These are phyloP conservation scores for Rhynchosporium secalis DNA, from an alignment of 2,329 filamentous ascomycete genomes.

Conservation along the genomic window DNA sequence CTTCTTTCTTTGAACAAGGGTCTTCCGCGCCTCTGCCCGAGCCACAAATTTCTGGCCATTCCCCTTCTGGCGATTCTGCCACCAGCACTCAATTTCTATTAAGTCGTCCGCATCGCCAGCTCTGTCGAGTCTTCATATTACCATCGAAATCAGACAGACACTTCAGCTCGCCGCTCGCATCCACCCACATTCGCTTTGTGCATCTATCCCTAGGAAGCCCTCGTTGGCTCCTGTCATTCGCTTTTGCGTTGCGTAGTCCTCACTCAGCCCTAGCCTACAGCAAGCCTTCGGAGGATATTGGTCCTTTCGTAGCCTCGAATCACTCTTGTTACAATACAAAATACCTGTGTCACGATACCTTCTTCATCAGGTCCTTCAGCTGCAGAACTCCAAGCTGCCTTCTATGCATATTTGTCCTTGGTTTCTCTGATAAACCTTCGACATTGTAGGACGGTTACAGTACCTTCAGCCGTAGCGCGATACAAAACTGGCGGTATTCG, in stretches of 20 bases:
- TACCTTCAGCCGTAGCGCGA: conserved; percentile 36
- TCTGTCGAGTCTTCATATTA: conserved; percentile 27
- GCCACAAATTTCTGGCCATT: conserved; percentile 20
- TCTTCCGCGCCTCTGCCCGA: conserved; percentile 23
- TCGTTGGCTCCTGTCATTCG: conserved; percentile 75
- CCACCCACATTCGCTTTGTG: conserved; percentile 39
- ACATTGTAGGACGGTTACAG: conserved; percentile 34
- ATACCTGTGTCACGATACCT: conserved; percentile 19
- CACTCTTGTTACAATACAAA: conserved; percentile 24
- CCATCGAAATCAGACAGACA: conserved; percentile 26
- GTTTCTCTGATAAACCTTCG: conserved; percentile 19
- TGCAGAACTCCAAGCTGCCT: conserved; percentile 18
- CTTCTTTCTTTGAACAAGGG: conserved; percentile 17
- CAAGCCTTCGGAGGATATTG: conserved; percentile 36
- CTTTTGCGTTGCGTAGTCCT: conserved; percentile 47
- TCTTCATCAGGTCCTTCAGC: conserved; percentile 14
- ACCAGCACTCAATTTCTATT: conserved; percentile 31
- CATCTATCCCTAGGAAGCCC: conserved; percentile 60
- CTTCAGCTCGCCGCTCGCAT: conserved; percentile 21
- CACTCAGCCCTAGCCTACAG: conserved; percentile 35
- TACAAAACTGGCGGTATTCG: conserved; percentile 29
- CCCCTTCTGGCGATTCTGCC: conserved; percentile 32
- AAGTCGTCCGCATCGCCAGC: conserved; percentile 36
- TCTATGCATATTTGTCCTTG: conserved; percentile 35
- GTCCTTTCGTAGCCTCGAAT: conserved; percentile 29